These are phyloP conservation scores for Ophiostoma ulmi DNA, from an alignment of 2,329 filamentous ascomycete species.

Conservation along the genomic window DNA sequence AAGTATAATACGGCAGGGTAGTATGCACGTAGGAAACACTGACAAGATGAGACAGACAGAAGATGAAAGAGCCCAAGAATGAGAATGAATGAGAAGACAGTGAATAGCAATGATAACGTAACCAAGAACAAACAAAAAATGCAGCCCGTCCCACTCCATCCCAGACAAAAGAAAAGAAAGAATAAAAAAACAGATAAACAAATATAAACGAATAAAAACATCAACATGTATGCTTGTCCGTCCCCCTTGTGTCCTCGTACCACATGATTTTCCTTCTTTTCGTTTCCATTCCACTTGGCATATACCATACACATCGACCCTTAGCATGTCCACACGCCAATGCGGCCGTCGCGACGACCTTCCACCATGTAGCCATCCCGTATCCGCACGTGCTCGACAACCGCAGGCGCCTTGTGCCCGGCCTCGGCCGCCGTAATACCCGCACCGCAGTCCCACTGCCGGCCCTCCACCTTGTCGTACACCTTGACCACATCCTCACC, in stretches of 20 bases:
- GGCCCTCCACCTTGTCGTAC: constrained; percentile 93
- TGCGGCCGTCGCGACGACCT: constrained; percentile 77
- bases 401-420: constrained; percentile 53
- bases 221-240: not conserved
- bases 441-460: constrained; percentile 94
- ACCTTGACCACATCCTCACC: constrained; percentile 94
- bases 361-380: constrained; percentile 93
- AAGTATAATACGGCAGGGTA: no score
- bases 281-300: not conserved
- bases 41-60: not conserved
- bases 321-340: constrained; percentile 83
- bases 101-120: not conserved
- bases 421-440: constrained; percentile 66
- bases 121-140: not conserved
- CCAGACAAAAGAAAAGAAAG: not conserved
- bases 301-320: not conserved
- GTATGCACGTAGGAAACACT: no score
- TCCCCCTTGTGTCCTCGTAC: not conserved
- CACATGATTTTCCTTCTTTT: not conserved
- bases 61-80: not conserved
- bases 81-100: not conserved
- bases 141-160: not conserved
- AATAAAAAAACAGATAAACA: constrained; percentile 10
- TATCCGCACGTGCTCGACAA: constrained; percentile 81
- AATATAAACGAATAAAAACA: not conserved